Base-by-base conservation (phyloP, 441 rosid genomes). In the Melianthus villosus region DNA sequence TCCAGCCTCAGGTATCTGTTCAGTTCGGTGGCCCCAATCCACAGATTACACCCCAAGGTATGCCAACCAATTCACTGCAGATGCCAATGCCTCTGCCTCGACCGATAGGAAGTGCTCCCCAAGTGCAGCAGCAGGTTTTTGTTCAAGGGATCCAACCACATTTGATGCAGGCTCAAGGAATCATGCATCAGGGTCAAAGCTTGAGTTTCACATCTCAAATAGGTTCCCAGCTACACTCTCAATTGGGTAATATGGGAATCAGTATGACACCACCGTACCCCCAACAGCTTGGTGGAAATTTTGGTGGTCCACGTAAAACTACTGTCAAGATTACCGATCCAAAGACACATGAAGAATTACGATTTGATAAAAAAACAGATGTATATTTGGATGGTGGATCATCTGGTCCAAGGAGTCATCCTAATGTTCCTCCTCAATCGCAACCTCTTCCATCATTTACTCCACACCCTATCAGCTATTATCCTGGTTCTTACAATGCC, bases 251-350 rank as follows among this genome's bases (percentile, higher is more conserved):
- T 50, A 23, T 81, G 56, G 93, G 80, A 57, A 74, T 84, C 25
- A 71, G 79, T 38, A 59, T 82, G 25, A 36, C 54, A 37, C 52
- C 82, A 12, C 93, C 71, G 42, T 82, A 77, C 62, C 49, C 75
- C 9, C 85, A 66, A 38, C 94, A 72, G 49, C 96, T 70, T 50
- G 96, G 79, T 46, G 80, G 74, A 2, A 82, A 79, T 45, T 75
- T 51, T 54, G 68, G 62, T 17, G 71, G 71, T 51, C 67, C 46
- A 38, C 87, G 87, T 46, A 80, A 76, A 68, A 65, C 79, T 1
- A 34, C 67, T 46, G 85, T 87, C 23, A 87, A 78, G 62, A 83
- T 87, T 45, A 85, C 94, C 48, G 84, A 91, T 62, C 98, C 98
- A 9, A 82, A 72, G 22, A 91, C 99, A 12, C 94, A 69, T 56